Percentiles rank a stretch among this genome's conserved stretches.
These are phyloP conservation scores for Ilex asprella DNA, from an alignment of 257 asterid genomes.

Conservation along the genomic window DNA sequence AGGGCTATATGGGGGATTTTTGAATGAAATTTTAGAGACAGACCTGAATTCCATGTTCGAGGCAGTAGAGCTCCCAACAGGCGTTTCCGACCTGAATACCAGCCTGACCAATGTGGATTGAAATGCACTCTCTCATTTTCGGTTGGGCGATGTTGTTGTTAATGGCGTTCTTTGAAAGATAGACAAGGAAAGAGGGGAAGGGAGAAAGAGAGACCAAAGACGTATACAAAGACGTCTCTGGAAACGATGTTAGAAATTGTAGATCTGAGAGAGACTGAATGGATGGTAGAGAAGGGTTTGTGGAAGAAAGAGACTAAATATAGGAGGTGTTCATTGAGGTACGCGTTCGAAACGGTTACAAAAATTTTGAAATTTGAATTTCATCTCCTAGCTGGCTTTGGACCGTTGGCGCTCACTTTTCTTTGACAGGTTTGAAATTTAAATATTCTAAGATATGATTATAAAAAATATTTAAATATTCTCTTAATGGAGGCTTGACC, in stretches of 20 bases:
- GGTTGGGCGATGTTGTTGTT: background rate
- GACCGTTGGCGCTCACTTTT: too few species aligned
- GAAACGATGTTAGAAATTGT: background rate
- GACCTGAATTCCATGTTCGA: constrained; percentile 87
- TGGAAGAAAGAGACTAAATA: background rate
- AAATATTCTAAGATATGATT: too few species aligned
- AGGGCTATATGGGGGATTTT: too few species aligned
- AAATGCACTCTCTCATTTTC: constrained; percentile 94
- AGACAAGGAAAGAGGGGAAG: background rate
- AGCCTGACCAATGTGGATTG: constrained; percentile 97
- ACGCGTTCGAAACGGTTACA: background rate
- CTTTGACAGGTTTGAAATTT: too few species aligned
- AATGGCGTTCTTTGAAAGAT: constrained; percentile 1
- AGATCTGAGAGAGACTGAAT: background rate
- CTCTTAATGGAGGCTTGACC: too few species aligned
- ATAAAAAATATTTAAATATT: too few species aligned
- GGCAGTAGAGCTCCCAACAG: constrained; percentile 96
- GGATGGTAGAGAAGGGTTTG: background rate
- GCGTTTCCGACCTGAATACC: constrained; percentile 96
- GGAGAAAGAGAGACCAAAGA: constrained; percentile 16
- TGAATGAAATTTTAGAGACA: background rate
- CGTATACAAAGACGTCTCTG: constrained; percentile 53
- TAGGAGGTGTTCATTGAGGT: background rate
- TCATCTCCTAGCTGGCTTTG: too few species aligned
- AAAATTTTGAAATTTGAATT: background rate